Percentiles rank a stretch among this genome's conserved stretches.
Conservation (phyloP, 2,329 filamentous ascomycete genomes). For the Clonostachys rhizophaga region DNA sequence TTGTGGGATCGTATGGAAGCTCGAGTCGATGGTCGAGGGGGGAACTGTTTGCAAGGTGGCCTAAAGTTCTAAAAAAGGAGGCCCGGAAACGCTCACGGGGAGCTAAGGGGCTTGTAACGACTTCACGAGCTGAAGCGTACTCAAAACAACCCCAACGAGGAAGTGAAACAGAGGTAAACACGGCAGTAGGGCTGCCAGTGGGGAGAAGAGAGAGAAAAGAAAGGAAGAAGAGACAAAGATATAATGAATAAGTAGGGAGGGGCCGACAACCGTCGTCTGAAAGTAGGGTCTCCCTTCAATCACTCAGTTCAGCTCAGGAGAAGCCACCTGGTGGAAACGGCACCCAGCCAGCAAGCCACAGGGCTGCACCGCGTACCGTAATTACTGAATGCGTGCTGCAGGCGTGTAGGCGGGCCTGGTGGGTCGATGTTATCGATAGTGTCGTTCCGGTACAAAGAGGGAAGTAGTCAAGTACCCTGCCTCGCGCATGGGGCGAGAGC, state of each 20-base stretch:
- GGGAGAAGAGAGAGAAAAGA: not conserved
- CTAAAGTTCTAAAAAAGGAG: constrained; percentile 1
- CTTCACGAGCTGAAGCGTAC: constrained; percentile 2
- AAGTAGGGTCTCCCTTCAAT: not conserved
- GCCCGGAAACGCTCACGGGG: constrained; percentile 1
- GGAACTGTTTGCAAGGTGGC: not conserved
- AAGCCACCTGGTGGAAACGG: not conserved
- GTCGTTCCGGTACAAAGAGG: too few species aligned
- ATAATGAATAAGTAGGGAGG: not conserved
- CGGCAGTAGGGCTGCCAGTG: not conserved
- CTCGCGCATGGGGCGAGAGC: too few species aligned
- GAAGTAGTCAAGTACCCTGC: too few species aligned
- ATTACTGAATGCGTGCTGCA: too few species aligned
- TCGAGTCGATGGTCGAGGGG: constrained; percentile 2
- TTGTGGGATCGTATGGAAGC: not conserved
- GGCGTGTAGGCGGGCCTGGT: too few species aligned
- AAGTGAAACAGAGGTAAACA: not conserved
- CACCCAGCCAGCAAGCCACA: not conserved
- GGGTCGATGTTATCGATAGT: too few species aligned
- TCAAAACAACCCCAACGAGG: not conserved
- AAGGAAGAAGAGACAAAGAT: constrained; percentile 1
- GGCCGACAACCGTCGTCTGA: not conserved
- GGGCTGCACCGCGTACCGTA: too few species aligned
- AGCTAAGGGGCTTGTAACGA: constrained; percentile 1
- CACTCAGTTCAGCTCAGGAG: too few species aligned